These are phyloP conservation scores for Neurospora sp. DNA, from an alignment of 495 filamentous ascomycete species.

Conservation along the genomic window DNA sequence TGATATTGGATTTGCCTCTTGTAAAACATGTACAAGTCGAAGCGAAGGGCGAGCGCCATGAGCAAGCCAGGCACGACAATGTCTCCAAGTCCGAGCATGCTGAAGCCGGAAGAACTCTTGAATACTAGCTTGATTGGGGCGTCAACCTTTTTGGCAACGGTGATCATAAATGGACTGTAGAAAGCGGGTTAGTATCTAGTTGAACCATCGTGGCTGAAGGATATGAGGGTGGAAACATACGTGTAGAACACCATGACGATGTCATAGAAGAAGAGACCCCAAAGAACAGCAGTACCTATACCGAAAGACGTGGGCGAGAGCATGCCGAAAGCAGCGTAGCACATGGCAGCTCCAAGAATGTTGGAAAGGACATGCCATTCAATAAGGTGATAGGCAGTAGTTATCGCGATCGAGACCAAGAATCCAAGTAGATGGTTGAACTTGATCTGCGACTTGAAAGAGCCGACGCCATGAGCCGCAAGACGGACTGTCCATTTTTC, in stretches of 20 bases:
- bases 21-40: constrained; percentile 82
- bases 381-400: constrained; percentile 60
- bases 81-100: constrained; percentile 90
- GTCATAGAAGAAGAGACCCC: constrained; percentile 83
- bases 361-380: constrained; percentile 72
- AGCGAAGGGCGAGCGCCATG: constrained; percentile 77
- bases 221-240: constrained; percentile 28
- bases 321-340: constrained; percentile 69
- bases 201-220: background rate
- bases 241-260: constrained; percentile 98
- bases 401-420: constrained; percentile 45
- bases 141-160: constrained; percentile 82
- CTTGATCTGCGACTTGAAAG: constrained; percentile 25
- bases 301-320: constrained; percentile 86
- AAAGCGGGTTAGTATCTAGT: constrained; percentile 7
- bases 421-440: constrained; percentile 44
- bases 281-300: constrained; percentile 69
- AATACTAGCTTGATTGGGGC: constrained; percentile 91
- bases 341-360: constrained; percentile 75
- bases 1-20: constrained; percentile 33
- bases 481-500: constrained; percentile 40
- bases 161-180: constrained; percentile 74
- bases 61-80: constrained; percentile 92
- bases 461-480: constrained; percentile 26
- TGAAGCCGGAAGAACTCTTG: constrained; percentile 53